These are phyloP conservation scores for Ophiobolus disseminans DNA, from an alignment of 2,329 filamentous ascomycete species.

Conservation along the genomic window DNA sequence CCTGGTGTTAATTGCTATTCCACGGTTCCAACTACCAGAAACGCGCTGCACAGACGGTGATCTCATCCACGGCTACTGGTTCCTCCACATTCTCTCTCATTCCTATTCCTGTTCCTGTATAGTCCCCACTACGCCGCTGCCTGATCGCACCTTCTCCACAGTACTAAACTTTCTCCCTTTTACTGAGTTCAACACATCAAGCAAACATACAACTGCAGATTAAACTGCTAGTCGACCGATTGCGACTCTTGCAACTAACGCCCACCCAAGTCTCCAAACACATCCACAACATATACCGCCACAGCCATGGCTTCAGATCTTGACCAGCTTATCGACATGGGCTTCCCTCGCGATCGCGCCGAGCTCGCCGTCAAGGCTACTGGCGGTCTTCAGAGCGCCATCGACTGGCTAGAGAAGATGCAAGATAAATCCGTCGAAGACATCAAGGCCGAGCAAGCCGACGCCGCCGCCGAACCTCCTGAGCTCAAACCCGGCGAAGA, in stretches of 20 bases:
- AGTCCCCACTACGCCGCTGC: conserved; percentile 19
- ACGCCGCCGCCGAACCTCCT: conserved; percentile 59
- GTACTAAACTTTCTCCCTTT: conserved; percentile 6
- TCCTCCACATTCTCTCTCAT: conserved; percentile 22
- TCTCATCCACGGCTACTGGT: conserved; percentile 16
- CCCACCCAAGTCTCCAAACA: neutral
- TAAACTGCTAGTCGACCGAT: too few relatives aligned
- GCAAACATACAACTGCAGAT: too few relatives aligned
- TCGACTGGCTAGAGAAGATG: conserved; percentile 94
- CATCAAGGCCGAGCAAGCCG: conserved; percentile 62
- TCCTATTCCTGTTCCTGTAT: neutral
- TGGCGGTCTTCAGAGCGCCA: conserved; percentile 81
- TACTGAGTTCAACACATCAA: neutral
- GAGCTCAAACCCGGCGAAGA: conserved; percentile 73
- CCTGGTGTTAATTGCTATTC: too few relatives aligned
- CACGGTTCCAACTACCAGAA: neutral
- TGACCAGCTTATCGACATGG: conserved; percentile 69
- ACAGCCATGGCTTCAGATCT: conserved; percentile 60
- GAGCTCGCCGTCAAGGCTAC: conserved; percentile 84
- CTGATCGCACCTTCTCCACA: conserved; percentile 10
- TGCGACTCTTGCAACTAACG: too few relatives aligned
- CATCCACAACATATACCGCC: conserved; percentile 13
- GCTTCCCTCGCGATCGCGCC: conserved; percentile 82
- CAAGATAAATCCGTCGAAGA: conserved; percentile 87
- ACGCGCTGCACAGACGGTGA: conserved; percentile 3